Evolutionary conservation across 2,329 filamentous ascomycete species (phyloP).

Genomic region (Curvularia hawaiiensis): DNA sequence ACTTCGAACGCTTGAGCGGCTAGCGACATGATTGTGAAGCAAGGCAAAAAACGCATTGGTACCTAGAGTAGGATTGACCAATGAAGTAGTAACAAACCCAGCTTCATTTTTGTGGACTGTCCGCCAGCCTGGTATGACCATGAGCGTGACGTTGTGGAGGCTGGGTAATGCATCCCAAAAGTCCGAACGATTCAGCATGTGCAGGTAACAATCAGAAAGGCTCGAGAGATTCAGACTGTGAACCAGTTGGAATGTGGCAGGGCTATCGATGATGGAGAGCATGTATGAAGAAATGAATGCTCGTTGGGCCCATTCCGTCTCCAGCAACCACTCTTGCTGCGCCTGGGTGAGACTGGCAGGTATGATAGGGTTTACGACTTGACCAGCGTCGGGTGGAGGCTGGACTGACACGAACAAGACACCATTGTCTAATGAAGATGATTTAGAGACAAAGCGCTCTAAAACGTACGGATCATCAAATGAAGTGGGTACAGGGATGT

Average conservation of each 20-base stretch:
- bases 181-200: slow-evolving; percentile 59
- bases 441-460: slow-evolving; percentile 25
- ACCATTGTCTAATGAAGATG: slow-evolving; percentile 24
- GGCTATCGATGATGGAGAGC: slow-evolving; percentile 67
- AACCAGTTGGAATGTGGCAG: slow-evolving; percentile 58
- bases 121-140: slow-evolving; percentile 71
- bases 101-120: slow-evolving; percentile 59
- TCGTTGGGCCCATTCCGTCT: slow-evolving; percentile 71
- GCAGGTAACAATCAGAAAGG: slow-evolving; percentile 66
- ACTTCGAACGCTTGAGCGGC: slow-evolving; percentile 57
- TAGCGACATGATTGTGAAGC: slow-evolving; percentile 57
- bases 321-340: slow-evolving; percentile 72
- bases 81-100: slow-evolving; percentile 56
- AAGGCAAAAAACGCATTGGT: slow-evolving; percentile 59
- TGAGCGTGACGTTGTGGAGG: slow-evolving; percentile 61
- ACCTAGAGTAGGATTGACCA: slow-evolving; percentile 58
- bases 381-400: slow-evolving; percentile 29
- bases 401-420: slow-evolving; percentile 44
- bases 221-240: slow-evolving; percentile 67
- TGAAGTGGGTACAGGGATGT: slow-evolving; percentile 23
- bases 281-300: slow-evolving; percentile 72
- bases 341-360: slow-evolving; percentile 62
- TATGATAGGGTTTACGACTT: slow-evolving; percentile 49
- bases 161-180: slow-evolving; percentile 66
- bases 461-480: slow-evolving; percentile 31